These are phyloP conservation scores for Camelina laxa DNA, from an alignment of 345 rosid species.

Conservation along the genomic window DNA sequence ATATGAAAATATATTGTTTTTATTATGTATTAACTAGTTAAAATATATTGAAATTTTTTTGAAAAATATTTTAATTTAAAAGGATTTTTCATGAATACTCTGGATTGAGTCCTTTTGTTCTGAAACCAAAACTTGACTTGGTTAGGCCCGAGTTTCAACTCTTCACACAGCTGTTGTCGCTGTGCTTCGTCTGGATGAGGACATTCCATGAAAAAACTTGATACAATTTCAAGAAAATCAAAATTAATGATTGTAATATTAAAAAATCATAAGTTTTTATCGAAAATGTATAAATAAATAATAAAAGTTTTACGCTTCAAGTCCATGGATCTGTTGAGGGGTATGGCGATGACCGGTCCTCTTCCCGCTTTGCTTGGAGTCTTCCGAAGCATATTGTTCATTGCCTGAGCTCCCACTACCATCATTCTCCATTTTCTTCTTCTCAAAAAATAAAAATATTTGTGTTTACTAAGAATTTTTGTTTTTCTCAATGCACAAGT, in stretches of 20 bases:
- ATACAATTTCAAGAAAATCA: constrained; percentile 6
- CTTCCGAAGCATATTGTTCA: constrained; percentile 42
- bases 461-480: not conserved
- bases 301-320: constrained; percentile 54
- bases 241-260: not conserved
- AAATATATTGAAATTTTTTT: not conserved
- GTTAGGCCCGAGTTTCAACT: constrained; percentile 52
- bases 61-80: not conserved
- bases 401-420: constrained; percentile 47
- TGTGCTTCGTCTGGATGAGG: constrained; percentile 75
- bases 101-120: constrained; percentile 74
- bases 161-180: constrained; percentile 51
- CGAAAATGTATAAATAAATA: not conserved
- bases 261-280: not conserved
- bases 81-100: constrained; percentile 47
- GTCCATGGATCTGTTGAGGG: constrained; percentile 51
- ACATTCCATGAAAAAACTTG: constrained; percentile 61
- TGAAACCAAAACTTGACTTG: constrained; percentile 91
- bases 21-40: not conserved
- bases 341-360: constrained; percentile 57
- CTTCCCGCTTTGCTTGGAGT: constrained; percentile 37
- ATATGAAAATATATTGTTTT: not conserved
- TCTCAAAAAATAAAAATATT: not conserved
- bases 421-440: constrained; percentile 27
- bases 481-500: constrained; percentile 3